Conservation (phyloP, 148 eudicot genomes). For the Chenopodium suecicum region DNA sequence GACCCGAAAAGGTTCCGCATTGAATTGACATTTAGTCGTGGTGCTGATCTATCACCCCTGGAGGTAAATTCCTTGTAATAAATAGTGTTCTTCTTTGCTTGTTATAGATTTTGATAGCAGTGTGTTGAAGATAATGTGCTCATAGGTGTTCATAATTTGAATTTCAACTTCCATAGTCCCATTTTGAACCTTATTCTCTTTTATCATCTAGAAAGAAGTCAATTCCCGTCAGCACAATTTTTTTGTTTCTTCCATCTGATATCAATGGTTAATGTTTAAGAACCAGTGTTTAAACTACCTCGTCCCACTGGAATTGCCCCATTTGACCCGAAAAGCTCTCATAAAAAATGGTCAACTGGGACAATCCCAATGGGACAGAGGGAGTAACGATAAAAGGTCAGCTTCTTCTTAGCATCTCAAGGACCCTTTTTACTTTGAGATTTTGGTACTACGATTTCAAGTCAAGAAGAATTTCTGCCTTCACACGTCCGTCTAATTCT, state of each 20-base stretch:
- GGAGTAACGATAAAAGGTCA: no score
- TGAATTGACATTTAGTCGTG: constrained; percentile 96
- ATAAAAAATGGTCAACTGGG: no score
- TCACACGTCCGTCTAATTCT: not conserved
- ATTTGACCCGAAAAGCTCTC: no score
- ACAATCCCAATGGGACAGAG: no score
- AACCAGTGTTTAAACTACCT: no score
- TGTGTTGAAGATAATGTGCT: not conserved
- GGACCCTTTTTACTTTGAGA: no score
- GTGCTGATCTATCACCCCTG: constrained; percentile 93
- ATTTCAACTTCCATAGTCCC: not conserved
- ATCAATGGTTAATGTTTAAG: not conserved
- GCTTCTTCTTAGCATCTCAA: not conserved
- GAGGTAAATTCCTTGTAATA: constrained; percentile 48
- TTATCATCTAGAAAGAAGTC: not conserved
- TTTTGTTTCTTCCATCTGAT: not conserved
- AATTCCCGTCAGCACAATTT: not conserved
- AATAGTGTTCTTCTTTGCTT: no score
- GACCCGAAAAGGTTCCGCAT: constrained; percentile 83
- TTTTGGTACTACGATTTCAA: not conserved
- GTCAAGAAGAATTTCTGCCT: not conserved
- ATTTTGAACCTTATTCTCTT: not conserved
- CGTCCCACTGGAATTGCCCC: no score
- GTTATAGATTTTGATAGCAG: no score
- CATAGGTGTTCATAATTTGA: not conserved